phyloP scores from a whole-genome alignment of 2,329 filamentous ascomycete species.

The Alternaria dauci region DNA sequence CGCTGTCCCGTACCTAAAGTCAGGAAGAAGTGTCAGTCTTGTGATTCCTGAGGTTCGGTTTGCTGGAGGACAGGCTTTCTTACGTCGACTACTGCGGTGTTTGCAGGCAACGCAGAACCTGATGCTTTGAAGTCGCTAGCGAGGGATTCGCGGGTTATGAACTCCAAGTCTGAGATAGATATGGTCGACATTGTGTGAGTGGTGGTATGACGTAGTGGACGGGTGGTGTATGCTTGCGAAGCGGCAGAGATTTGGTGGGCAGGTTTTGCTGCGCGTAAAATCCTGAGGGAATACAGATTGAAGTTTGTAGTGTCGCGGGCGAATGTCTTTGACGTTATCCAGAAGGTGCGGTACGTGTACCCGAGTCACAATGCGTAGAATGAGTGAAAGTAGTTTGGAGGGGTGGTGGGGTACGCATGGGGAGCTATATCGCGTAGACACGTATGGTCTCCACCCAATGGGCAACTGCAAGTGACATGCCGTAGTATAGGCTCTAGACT shows the following conservation, averaged over 20 bases:
- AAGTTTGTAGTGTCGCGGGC: background rate
- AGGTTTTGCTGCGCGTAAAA: background rate
- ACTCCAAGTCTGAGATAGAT: slow-evolving; percentile 70
- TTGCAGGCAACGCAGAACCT: slow-evolving; percentile 73
- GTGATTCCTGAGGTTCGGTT: background rate
- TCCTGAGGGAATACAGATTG: slow-evolving; percentile 3
- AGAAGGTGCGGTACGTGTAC: slow-evolving; percentile 5
- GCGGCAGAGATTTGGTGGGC: background rate
- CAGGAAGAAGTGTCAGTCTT: slow-evolving; percentile 70
- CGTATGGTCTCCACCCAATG: slow-evolving; percentile 2
- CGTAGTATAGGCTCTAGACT: background rate
- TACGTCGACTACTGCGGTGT: slow-evolving; percentile 57
- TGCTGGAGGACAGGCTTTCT: slow-evolving; percentile 55
- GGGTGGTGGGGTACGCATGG: slow-evolving; percentile 1
- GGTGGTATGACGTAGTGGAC: background rate
- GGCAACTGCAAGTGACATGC: slow-evolving; percentile 3
- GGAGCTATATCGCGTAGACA: slow-evolving; percentile 5
- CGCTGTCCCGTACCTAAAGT: slow-evolving; percentile 89
- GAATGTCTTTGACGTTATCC: background rate
- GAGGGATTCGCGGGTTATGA: slow-evolving; percentile 73
- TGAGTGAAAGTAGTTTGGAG: slow-evolving; percentile 1
- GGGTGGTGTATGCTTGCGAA: background rate
- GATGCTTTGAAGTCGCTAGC: slow-evolving; percentile 58
- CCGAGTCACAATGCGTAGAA: background rate
- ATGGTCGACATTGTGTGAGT: slow-evolving; percentile 44